Conservation (phyloP, 371 early-diverging fungal species). For the Rhizopus delemar region DNA sequence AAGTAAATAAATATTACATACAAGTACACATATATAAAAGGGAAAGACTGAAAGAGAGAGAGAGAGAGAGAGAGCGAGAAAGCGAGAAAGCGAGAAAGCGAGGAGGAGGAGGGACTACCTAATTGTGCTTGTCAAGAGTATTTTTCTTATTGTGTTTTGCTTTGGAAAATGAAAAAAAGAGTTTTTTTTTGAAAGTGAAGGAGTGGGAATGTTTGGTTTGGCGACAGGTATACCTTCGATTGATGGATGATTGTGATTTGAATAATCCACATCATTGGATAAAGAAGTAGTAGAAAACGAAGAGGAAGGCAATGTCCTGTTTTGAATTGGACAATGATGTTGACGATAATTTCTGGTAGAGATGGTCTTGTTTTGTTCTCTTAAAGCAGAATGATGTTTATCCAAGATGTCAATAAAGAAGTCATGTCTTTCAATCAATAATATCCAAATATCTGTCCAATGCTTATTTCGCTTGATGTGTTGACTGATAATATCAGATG, state of each 20-base stretch:
- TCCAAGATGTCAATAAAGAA: slow-evolving; percentile 16
- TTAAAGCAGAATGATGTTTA: slow-evolving; percentile 5
- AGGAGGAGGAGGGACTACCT: slow-evolving; percentile 7
- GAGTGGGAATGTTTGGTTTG: slow-evolving; percentile 4
- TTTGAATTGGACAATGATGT: slow-evolving; percentile 1
- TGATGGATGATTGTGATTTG: not conserved
- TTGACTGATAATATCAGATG: slow-evolving; percentile 18
- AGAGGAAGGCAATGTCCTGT: slow-evolving; percentile 24
- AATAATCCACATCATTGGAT: not conserved
- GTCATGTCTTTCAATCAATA: slow-evolving; percentile 45
- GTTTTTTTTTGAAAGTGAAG: slow-evolving; percentile 25
- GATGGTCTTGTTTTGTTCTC: slow-evolving; percentile 6
- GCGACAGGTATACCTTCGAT: not conserved
- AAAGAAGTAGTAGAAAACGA: slow-evolving; percentile 10
- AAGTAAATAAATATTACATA: too few relatives aligned
- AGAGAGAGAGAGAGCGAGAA: too few relatives aligned
- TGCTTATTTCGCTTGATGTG: slow-evolving; percentile 36
- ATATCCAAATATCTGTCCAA: slow-evolving; percentile 45
- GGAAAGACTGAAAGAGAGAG: not conserved
- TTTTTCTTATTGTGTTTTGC: slow-evolving; percentile 26
- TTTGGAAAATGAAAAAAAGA: slow-evolving; percentile 24
- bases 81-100: not conserved
- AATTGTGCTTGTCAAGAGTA: slow-evolving; percentile 27
- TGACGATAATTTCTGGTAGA: slow-evolving; percentile 14
- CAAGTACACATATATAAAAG: not conserved